Evolutionary conservation across 148 eudicot genomes (phyloP).

Genomic region (Polygonum maritimum): DNA sequence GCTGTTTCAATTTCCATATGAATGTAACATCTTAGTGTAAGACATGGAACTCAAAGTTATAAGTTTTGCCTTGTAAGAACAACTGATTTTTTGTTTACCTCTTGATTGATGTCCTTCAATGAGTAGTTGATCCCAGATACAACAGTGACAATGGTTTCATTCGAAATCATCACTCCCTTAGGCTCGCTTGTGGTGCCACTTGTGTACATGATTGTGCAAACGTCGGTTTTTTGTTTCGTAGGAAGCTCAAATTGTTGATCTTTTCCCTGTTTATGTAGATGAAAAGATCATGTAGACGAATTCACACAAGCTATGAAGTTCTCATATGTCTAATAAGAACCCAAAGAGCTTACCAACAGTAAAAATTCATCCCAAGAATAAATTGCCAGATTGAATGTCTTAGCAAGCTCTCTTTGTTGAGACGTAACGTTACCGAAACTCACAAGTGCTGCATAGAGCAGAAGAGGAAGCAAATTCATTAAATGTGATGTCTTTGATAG

Average conservation of each 20-base stretch:
- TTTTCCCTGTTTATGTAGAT: slow-evolving; percentile 35
- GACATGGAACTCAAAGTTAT: neutral
- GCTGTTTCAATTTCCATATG: slow-evolving; percentile 30
- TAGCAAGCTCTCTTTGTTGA: slow-evolving; percentile 37
- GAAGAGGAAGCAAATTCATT: neutral
- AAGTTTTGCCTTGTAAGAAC: neutral
- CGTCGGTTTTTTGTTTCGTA: slow-evolving; percentile 55
- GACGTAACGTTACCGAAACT: slow-evolving; percentile 45
- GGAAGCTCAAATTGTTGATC: slow-evolving; percentile 58
- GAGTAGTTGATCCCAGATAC: slow-evolving; percentile 72
- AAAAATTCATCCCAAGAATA: slow-evolving; percentile 61
- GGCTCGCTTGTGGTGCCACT: slow-evolving; percentile 99
- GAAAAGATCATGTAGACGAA: neutral
- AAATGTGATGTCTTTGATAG: neutral
- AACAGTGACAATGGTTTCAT: slow-evolving; percentile 68
- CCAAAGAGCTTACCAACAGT: slow-evolving; percentile 30
- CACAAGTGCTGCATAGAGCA: slow-evolving; percentile 44
- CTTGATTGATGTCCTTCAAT: slow-evolving; percentile 65
- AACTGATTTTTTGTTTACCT: slow-evolving; percentile 26
- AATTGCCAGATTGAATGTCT: slow-evolving; percentile 27
- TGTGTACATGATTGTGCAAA: slow-evolving; percentile 95
- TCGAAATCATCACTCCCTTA: slow-evolving; percentile 87
- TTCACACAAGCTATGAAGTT: neutral
- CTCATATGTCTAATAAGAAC: neutral
- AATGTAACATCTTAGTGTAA: neutral